phyloP scores from a whole-genome alignment of 2,329 filamentous ascomycete genomes.

The Monosporascus cannonballus region DNA sequence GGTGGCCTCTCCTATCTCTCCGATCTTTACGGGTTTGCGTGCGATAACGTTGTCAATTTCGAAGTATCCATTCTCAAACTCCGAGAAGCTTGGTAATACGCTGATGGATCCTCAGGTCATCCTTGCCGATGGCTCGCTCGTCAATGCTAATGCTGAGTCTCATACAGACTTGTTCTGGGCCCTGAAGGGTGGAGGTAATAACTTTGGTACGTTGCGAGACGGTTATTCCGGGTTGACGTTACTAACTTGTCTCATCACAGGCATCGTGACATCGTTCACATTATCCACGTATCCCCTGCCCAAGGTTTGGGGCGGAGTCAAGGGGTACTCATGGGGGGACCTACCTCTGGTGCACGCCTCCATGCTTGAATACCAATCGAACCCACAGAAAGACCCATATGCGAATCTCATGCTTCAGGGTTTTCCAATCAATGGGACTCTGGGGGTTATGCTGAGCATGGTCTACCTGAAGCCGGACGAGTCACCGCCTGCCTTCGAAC shows the following conservation, averaged over 20 bases:
- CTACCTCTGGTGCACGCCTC: slow-evolving; percentile 3
- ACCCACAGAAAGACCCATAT: slow-evolving; percentile 3
- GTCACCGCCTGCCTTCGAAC: slow-evolving; percentile 5
- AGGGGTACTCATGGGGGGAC: slow-evolving; percentile 1
- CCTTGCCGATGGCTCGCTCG: slow-evolving; percentile 6
- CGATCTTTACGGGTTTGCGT: slow-evolving; percentile 17
- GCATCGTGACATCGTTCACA: slow-evolving; percentile 8
- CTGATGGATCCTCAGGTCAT: slow-evolving; percentile 2
- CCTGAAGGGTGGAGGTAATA: slow-evolving; percentile 8
- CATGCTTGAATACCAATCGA: slow-evolving; percentile 1
- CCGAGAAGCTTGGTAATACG: not conserved
- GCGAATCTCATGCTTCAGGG: slow-evolving; percentile 4
- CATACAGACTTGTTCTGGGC: slow-evolving; percentile 7
- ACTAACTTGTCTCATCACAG: not conserved
- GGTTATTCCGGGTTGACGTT: not conserved
- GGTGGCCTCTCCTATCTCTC: slow-evolving; percentile 19
- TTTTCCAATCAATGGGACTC: slow-evolving; percentile 4
- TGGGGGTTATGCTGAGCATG: slow-evolving; percentile 1
- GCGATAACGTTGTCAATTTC: slow-evolving; percentile 20
- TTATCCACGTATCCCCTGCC: slow-evolving; percentile 2
- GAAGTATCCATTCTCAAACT: slow-evolving; percentile 10
- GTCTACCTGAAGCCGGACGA: slow-evolving; percentile 7
- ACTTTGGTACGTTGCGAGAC: slow-evolving; percentile 7
- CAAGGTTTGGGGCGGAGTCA: slow-evolving; percentile 8
- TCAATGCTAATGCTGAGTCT: slow-evolving; percentile 4